Evolutionary conservation across 768 basidiomycete genomes (phyloP), one percentile per base, ranked within the genome.

Genomic region (Exidia glandulosa): DNA sequence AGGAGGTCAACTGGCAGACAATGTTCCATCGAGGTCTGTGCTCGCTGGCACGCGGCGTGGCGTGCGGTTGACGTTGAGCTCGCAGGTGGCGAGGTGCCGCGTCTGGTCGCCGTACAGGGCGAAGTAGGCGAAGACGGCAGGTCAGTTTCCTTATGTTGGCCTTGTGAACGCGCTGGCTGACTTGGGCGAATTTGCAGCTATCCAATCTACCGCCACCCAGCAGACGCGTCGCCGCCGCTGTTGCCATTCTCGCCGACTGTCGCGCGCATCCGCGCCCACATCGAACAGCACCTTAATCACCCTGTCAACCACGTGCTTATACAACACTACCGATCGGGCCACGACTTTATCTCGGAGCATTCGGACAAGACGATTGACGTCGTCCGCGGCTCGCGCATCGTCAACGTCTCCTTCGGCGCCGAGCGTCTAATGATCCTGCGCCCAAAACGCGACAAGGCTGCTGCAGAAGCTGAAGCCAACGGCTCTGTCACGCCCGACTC

Each of bases 301-400:
- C 85, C 84, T 1, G 81, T 91, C 4, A 92, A 92, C 66, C 89
- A 92, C 65, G 89, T 88, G 55, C 79, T 92, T 32, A 88, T 91
- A 56, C 90, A 91, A 66, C 78, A 82, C 67, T 91, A 91, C 68
- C 87, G 89, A 60, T 79, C 77, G 13, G 90, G 89, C 4, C 81
- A 80, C 31, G 90, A 91, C 70, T 87, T 85, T 71, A 91, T 91
- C 63, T 90, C 88, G 0, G 88, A 90, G 65, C 89, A 92, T 69
- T 87, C 87, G 0, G 89, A 92, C 71, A 92, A 92, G 73, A 92
- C 89, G 4, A 80, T 91, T 64, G 90, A 92, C 68, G 80, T 92
- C 63, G 81, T 85, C 3, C 81, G 77, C 14, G 85, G 82, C 32
- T 87, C 88, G 6, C 82, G 76, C 58, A 86, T 91, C 63, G 87